phyloP scores from a whole-genome alignment of 73 alveolate species.

The Paramecium biaurelia region DNA sequence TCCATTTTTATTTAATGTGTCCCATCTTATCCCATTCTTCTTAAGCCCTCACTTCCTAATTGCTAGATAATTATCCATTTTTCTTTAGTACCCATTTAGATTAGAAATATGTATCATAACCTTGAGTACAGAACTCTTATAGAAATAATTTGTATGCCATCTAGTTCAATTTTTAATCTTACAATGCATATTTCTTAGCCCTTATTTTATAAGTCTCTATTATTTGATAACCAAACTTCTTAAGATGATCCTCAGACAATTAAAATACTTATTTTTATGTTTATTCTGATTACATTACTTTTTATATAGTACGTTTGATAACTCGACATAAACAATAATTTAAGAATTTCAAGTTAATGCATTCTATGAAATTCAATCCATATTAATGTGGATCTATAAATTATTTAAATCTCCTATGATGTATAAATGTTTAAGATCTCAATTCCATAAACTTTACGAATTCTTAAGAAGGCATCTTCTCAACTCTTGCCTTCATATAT shows the following conservation, averaged over 20 bases:
- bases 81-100: neutral
- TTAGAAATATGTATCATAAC: neutral
- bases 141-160: neutral
- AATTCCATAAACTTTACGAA: constrained; percentile 33
- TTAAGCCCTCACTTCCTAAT: neutral
- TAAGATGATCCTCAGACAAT: neutral
- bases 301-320: neutral
- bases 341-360: neutral
- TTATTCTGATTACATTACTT: neutral
- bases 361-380: neutral
- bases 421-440: neutral
- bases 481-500: constrained; percentile 21
- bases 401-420: neutral
- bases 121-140: neutral
- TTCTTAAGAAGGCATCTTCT: neutral
- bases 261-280: neutral
- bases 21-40: constrained; percentile 50
- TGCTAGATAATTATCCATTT: neutral
- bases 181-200: neutral
- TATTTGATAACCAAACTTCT: neutral
- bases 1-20: neutral
- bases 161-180: neutral
- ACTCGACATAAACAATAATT: constrained; percentile 35
- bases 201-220: neutral
- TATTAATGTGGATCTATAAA: neutral